Evolutionary conservation across 176 grass and related monocot species (phyloP).

Genomic region (Juncus effusus): DNA sequence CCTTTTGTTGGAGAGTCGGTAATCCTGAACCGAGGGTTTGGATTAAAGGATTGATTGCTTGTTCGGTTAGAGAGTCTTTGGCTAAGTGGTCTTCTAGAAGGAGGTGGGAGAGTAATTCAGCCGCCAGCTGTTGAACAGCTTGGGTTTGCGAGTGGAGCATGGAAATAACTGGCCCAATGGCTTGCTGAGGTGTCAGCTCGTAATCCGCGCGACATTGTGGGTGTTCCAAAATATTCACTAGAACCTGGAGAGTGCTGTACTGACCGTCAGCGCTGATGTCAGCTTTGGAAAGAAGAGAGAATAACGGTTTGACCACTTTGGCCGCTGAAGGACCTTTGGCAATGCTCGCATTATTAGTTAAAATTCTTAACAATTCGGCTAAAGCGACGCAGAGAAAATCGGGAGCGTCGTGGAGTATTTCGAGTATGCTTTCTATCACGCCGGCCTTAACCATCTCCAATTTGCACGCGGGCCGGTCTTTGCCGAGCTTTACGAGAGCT

Average conservation of each 20-base stretch:
- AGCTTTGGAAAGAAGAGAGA: constrained; percentile 74
- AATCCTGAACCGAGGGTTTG: constrained; percentile 87
- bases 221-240: constrained; percentile 99
- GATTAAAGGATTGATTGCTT: constrained; percentile 86
- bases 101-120: constrained; percentile 90
- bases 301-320: constrained; percentile 91
- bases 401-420: constrained; percentile 89
- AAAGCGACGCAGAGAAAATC: constrained; percentile 92
- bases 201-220: constrained; percentile 83
- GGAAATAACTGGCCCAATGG: constrained; percentile 83
- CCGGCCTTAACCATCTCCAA: constrained; percentile 96
- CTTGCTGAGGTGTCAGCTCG: constrained; percentile 70
- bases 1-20: constrained; percentile 85
- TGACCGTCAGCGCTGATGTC: constrained; percentile 88
- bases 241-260: constrained; percentile 95
- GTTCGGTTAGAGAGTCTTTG: constrained; percentile 82
- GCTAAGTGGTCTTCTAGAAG: constrained; percentile 96
- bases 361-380: constrained; percentile 90
- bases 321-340: constrained; percentile 94
- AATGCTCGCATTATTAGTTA: constrained; percentile 97
- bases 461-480: constrained; percentile 91
- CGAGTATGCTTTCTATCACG: constrained; percentile 93
- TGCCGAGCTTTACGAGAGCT: constrained; percentile 90
- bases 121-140: constrained; percentile 93
- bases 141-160: constrained; percentile 80